These are phyloP conservation scores for Corchorus capsularis DNA, from an alignment of 345 rosid species.

Conservation along the genomic window DNA sequence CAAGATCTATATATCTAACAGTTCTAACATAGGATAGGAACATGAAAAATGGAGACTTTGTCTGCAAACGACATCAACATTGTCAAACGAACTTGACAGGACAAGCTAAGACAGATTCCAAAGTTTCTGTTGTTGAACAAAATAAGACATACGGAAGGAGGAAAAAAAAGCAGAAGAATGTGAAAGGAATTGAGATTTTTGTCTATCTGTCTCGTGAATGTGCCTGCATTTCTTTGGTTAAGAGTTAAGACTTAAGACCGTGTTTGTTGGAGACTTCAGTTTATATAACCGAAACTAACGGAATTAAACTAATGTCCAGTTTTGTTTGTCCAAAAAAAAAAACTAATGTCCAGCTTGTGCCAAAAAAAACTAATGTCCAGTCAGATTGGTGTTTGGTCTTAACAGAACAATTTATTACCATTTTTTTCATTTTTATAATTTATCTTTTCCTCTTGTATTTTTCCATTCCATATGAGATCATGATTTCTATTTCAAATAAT, in stretches of 20 bases:
- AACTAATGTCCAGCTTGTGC: background rate
- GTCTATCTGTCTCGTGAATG: background rate
- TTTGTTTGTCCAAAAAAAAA: too few relatives aligned
- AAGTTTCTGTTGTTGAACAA: background rate
- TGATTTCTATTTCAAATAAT: background rate
- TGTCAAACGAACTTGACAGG: background rate
- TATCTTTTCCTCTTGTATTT: too few relatives aligned
- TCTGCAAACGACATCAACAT: background rate
- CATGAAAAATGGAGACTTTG: background rate
- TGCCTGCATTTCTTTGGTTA: conserved; percentile 14
- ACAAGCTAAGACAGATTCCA: background rate
- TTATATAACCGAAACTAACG: conserved; percentile 6
- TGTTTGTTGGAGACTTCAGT: background rate
- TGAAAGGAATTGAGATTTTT: background rate
- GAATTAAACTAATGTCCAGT: background rate
- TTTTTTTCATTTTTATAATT: background rate
- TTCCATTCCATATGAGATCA: background rate
- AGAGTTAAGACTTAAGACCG: conserved; percentile 10
- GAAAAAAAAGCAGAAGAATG: background rate
- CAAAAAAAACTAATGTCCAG: background rate
- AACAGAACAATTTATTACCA: background rate
- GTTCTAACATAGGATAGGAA: background rate
- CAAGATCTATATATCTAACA: conserved; percentile 10
- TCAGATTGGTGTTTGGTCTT: background rate
- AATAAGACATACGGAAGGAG: background rate